Conservation (phyloP, 2,329 filamentous ascomycete genomes). For the Trichophaea hybrida region DNA sequence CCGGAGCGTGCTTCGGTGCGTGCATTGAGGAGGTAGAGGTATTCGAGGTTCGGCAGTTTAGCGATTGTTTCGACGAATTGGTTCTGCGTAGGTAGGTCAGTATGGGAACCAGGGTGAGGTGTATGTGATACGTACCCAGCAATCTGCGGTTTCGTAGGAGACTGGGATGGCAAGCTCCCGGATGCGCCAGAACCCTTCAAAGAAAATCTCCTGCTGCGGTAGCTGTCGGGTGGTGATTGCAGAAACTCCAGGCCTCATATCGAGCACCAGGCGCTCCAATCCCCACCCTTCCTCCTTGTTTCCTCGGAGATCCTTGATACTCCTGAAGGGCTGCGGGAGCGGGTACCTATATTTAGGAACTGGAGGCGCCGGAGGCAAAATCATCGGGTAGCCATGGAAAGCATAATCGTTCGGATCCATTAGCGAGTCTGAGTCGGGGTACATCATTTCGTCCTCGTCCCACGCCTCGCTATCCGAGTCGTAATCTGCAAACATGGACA, state of each 20-base stretch:
- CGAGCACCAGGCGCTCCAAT: not conserved
- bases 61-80: not conserved
- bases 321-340: not conserved
- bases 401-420: not conserved
- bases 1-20: not conserved
- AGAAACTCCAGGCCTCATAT: not conserved
- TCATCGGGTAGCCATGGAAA: not conserved
- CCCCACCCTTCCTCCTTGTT: conserved; percentile 1
- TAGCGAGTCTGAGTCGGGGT: too few species aligned
- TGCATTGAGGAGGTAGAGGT: conserved; percentile 3
- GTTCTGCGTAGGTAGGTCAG: not conserved
- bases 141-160: not conserved
- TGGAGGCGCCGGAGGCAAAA: not conserved
- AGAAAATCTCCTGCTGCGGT: conserved; percentile 1
- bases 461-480: not conserved
- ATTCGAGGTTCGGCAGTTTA: not conserved
- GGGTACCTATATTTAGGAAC: not conserved
- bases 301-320: not conserved
- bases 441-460: not conserved
- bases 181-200: conserved; percentile 2
- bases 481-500: not conserved
- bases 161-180: conserved; percentile 3
- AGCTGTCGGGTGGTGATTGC: not conserved
- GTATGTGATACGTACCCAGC: not conserved
- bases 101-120: not conserved